Evolutionary conservation across 2,329 filamentous ascomycete genomes (phyloP), one percentile per base, ranked within the genome.

Genomic region (Calonectria pteridis): DNA sequence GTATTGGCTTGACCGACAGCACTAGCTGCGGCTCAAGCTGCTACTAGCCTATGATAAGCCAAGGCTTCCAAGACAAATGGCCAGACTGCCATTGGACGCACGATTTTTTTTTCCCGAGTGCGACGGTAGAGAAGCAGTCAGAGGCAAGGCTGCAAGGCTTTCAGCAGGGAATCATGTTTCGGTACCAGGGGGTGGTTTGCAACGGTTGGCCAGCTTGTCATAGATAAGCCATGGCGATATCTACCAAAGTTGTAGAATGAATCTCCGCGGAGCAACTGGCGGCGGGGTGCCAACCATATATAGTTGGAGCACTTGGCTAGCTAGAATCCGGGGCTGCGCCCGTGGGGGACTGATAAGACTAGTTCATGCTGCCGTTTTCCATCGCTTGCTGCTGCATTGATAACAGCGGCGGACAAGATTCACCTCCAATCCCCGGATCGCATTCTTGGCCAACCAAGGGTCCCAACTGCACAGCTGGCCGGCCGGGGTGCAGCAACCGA

Each of bases 231-330:
- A 51, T 73, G 49, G 77, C 73, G 68, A 72, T 77, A 70, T 59
- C 73, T 78, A 59, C 31, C 65, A 66, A 70, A 46, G 64, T 67
- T 63, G 77, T 72, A 74, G 53, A 75, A 71, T 75, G 79, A 76
- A 79, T 80, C 77, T 80, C 79, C 77, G 78, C 78, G 78, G 78
- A 80, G 78, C 49, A 26, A 43, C 51, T 31, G 31, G 49, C 72
- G 67, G 77, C 73, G 77, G 75, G 72, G 72, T 69, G 77, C 65
- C 46, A 50, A 59, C 53, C 72, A 73, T 79, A 79, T 79, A 78
- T 79, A 80, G 40, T 43, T 53, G 28, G 70, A 67, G 77, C 73
- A 74, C 75, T 72, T 67, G 9, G 72, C 35, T 53, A 66, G 53
- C 51, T 49, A 70, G 62, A 33, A 53, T 58, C 73, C n/a, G 63